These are phyloP conservation scores for Cercospora sesami DNA, from an alignment of 2,329 filamentous ascomycete species.

Conservation along the genomic window DNA sequence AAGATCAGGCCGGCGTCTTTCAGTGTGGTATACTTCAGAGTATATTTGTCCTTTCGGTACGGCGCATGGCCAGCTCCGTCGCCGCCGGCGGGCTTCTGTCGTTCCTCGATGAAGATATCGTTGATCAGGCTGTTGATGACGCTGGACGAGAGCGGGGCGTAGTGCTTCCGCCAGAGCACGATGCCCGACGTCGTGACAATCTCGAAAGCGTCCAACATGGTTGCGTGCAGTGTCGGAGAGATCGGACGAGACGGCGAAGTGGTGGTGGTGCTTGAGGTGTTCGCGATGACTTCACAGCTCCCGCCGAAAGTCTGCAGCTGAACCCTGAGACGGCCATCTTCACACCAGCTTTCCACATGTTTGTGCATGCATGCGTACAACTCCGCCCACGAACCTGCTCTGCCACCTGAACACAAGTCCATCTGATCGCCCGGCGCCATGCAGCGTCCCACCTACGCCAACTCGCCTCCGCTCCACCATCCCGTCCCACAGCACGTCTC, in stretches of 20 bases:
- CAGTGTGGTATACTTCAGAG: conserved; percentile 85
- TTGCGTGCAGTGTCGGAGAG: not conserved
- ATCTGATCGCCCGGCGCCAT: conserved; percentile 54
- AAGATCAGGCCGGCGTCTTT: conserved; percentile 96
- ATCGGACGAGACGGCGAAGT: not conserved
- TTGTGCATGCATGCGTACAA: not conserved
- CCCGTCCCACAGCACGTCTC: conserved; percentile 98
- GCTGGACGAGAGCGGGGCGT: conserved; percentile 73
- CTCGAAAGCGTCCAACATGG: conserved; percentile 95
- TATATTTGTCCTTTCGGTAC: conserved; percentile 91
- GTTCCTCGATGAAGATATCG: conserved; percentile 97
- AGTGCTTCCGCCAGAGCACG: conserved; percentile 91
- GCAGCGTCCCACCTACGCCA: conserved; percentile 81
- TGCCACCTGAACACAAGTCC: conserved; percentile 2
- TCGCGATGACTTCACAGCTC: conserved; percentile 6
- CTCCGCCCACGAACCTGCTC: not conserved
- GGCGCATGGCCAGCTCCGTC: conserved; percentile 60
- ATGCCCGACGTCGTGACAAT: conserved; percentile 94
- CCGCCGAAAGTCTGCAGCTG: conserved; percentile 1
- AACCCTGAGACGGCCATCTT: not conserved
- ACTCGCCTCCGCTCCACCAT: conserved; percentile 91
- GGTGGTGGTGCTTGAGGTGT: not conserved
- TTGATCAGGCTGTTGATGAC: conserved; percentile 93
- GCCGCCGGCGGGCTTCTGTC: conserved; percentile 59
- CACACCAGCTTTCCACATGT: conserved; percentile 14